phyloP scores from a whole-genome alignment of 176 grass and related monocot species.

The Musa beccarii region DNA sequence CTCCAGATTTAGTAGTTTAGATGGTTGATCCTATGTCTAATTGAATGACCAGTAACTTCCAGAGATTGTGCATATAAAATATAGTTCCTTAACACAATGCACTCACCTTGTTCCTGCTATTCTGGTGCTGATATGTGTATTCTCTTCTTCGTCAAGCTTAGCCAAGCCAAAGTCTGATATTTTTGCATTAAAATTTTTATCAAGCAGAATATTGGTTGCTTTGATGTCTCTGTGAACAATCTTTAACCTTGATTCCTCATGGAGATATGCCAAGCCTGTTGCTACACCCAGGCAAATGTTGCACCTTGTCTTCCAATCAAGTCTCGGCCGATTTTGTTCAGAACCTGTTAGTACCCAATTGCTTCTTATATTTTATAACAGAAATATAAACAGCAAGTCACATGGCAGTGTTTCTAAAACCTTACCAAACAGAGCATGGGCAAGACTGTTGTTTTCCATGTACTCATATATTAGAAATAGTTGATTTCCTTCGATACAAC shows the following conservation, averaged over 20 bases:
- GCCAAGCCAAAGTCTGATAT: slow-evolving; percentile 97
- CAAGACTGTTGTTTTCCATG: slow-evolving; percentile 21
- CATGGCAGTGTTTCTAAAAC: not conserved
- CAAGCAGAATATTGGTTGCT: slow-evolving; percentile 76
- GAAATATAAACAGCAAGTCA: not conserved
- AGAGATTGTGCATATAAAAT: slow-evolving; percentile 4
- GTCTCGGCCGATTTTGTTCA: slow-evolving; percentile 41
- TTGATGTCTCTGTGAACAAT: slow-evolving; percentile 95
- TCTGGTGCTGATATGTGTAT: slow-evolving; percentile 54
- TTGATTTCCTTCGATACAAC: slow-evolving; percentile 14
- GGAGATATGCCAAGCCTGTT: slow-evolving; percentile 71
- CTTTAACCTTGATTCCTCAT: slow-evolving; percentile 79
- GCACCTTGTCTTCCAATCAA: slow-evolving; percentile 61
- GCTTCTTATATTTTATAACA: not conserved
- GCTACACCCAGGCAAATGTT: slow-evolving; percentile 73
- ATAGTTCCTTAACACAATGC: not conserved
- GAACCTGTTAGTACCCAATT: slow-evolving; percentile 26
- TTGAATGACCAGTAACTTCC: not conserved
- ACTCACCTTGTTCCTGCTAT: slow-evolving; percentile 88
- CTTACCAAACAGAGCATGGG: slow-evolving; percentile 4
- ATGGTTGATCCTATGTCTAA: not conserved
- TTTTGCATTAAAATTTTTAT: slow-evolving; percentile 69
- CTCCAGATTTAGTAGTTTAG: no score
- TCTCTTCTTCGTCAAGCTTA: slow-evolving; percentile 64
- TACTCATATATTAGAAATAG: slow-evolving; percentile 17